phyloP scores from a whole-genome alignment of 179 eudicot species.

The Heliamphora pulchella region DNA sequence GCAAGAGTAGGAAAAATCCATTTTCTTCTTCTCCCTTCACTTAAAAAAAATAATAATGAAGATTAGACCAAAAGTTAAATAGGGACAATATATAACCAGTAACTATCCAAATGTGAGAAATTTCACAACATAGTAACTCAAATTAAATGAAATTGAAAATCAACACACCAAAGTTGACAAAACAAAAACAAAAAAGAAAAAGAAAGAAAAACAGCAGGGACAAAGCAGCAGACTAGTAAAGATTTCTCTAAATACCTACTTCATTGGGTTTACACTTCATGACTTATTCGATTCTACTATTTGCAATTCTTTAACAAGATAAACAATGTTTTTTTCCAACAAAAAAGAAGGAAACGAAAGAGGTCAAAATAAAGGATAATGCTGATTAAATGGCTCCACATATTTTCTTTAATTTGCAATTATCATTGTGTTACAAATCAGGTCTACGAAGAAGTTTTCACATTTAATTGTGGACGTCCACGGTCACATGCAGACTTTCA shows the following conservation, averaged over 20 bases:
- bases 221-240: not conserved
- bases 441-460: not conserved
- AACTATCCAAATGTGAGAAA: not conserved
- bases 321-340: not conserved
- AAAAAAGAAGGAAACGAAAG: too few species aligned
- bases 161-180: not conserved
- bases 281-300: not conserved
- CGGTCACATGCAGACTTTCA: not conserved
- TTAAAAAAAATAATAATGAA: constrained; percentile 22
- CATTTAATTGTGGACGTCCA: not conserved
- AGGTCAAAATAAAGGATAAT: not conserved
- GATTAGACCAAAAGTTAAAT: not conserved
- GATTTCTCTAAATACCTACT: not conserved
- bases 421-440: not conserved
- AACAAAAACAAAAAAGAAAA: not conserved
- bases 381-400: not conserved
- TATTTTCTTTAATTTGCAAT: not conserved
- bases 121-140: not conserved
- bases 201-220: too few species aligned
- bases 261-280: not conserved
- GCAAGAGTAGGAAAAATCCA: constrained; percentile 84
- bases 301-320: not conserved
- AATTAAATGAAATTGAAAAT: not conserved
- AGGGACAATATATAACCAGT: not conserved
- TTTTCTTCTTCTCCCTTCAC: constrained; percentile 97